Base-by-base conservation (phyloP, 208 protist species). In the Trypanosoma conorhini region DNA sequence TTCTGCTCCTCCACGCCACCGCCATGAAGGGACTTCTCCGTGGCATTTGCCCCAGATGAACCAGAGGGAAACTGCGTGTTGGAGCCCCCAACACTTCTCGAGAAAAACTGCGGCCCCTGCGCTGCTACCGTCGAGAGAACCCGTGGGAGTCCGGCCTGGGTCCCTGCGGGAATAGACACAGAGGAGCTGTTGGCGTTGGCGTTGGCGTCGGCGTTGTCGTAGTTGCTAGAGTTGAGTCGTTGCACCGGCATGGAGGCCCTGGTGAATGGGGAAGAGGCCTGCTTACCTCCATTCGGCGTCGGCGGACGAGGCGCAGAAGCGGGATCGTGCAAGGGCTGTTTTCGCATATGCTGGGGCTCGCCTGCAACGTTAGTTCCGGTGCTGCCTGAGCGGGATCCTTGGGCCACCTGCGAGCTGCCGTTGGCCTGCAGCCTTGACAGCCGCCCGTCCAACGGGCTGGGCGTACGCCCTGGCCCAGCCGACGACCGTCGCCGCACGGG, bases 11-110 rank as follows among this genome's bases (percentile, higher is more conserved):
- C 55, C 28, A 30, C 55, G 28, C 50, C 21, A 55, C 65, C 62
- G 24, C 54, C 55, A 35, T 40, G 40, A 33, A 52, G 24, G 7
- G 52, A 55, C 24, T 28, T 52, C 21, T 70, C 51, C 22, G 33
- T 42, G 28, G 48, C 42, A 30, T 62, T 70, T 42, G 22, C 38
- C 26, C 7, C 26, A 62, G 52, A 70, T 17, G 65, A 70, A 8
- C 19, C 65, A 22, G 55, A 62, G n/a, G 52, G 40, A 26, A 62
- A 21, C 42, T 9, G n/a, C 42, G 40, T 62, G 1, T 55, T 38
- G 51, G 65, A 70, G 2, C 5, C 26, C 21, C 21, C 22, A 22
- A 24, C 55, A 3, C 5, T 26, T 15, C 38, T 61, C 9, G 40
- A 28, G 5, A 4, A 17, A 33, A 22, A 21, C 1, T 31, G 21